These are phyloP conservation scores for Nepenthes gracilis DNA, from an alignment of 148 eudicot species.

Conservation along the genomic window DNA sequence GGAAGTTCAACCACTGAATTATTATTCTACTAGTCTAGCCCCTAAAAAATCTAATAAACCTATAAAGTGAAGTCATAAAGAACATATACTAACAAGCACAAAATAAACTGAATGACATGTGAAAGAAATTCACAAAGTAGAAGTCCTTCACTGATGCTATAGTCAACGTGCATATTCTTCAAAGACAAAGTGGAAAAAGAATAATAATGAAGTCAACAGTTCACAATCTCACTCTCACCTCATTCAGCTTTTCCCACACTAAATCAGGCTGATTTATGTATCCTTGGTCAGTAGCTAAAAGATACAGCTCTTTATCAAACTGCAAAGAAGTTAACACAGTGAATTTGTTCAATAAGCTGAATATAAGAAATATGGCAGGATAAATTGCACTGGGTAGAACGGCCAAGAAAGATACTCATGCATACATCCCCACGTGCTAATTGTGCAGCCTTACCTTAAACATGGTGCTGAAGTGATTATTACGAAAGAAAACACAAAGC, in stretches of 20 bases:
- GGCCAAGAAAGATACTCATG: neutral
- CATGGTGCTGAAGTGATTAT: slow-evolving; percentile 98
- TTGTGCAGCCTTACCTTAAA: slow-evolving; percentile 49
- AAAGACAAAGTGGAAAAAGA: neutral
- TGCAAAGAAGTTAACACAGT: slow-evolving; percentile 23
- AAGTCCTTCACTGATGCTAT: too few relatives aligned
- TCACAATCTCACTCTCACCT: slow-evolving; percentile 33
- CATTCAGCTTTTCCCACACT: slow-evolving; percentile 94
- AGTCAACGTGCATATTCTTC: neutral
- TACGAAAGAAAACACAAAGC: slow-evolving; percentile 93
- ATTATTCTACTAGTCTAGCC: too few relatives aligned
- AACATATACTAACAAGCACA: too few relatives aligned
- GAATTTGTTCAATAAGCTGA: slow-evolving; percentile 4
- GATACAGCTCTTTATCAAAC: slow-evolving; percentile 71
- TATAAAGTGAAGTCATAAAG: too few relatives aligned
- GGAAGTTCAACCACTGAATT: too few relatives aligned
- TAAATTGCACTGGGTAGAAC: too few relatives aligned
- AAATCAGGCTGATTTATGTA: slow-evolving; percentile 87
- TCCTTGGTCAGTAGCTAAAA: slow-evolving; percentile 89
- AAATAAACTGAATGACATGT: too few relatives aligned
- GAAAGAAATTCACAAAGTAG: too few relatives aligned
- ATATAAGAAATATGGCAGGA: neutral
- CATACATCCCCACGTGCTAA: neutral
- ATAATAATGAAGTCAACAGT: neutral
- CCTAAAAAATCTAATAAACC: too few relatives aligned